Conservation (phyloP, 805 yeast genomes). For the Saccharomycopsis amapae region DNA sequence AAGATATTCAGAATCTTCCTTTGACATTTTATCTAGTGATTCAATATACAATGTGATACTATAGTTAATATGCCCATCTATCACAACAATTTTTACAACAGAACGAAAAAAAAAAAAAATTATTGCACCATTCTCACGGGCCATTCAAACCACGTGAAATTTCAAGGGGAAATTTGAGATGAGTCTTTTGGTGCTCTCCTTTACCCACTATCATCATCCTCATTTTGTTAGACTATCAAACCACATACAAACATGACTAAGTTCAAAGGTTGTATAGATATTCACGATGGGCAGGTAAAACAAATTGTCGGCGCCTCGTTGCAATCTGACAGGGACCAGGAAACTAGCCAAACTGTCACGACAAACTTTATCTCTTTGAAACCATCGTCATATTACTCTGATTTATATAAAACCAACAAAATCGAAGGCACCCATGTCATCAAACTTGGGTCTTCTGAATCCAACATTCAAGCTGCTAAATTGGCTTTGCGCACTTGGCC, state of each 20-base stretch:
- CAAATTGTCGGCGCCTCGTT: slow-evolving; percentile 96
- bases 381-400: slow-evolving; percentile 69
- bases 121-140: too few relatives aligned
- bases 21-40: not conserved
- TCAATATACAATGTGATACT: not conserved
- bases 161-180: too few relatives aligned
- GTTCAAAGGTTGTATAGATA: slow-evolving; percentile 91
- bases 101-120: too few relatives aligned
- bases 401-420: slow-evolving; percentile 50
- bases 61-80: too few relatives aligned
- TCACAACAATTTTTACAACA: too few relatives aligned
- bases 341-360: slow-evolving; percentile 34
- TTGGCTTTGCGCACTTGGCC: slow-evolving; percentile 77
- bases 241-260: slow-evolving; percentile 73
- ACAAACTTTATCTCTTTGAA: slow-evolving; percentile 77
- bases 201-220: too few relatives aligned
- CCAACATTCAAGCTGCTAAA: slow-evolving; percentile 76
- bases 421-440: slow-evolving; percentile 87
- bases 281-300: slow-evolving; percentile 91
- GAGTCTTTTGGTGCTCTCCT: too few relatives aligned
- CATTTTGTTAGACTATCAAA: too few relatives aligned
- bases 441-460: slow-evolving; percentile 70
- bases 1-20: slow-evolving; percentile 6
- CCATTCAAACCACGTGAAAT: too few relatives aligned
- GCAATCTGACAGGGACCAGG: slow-evolving; percentile 43